These are phyloP conservation scores for Scutellaria minor DNA, from an alignment of 257 asterid genomes.

Conservation along the genomic window DNA sequence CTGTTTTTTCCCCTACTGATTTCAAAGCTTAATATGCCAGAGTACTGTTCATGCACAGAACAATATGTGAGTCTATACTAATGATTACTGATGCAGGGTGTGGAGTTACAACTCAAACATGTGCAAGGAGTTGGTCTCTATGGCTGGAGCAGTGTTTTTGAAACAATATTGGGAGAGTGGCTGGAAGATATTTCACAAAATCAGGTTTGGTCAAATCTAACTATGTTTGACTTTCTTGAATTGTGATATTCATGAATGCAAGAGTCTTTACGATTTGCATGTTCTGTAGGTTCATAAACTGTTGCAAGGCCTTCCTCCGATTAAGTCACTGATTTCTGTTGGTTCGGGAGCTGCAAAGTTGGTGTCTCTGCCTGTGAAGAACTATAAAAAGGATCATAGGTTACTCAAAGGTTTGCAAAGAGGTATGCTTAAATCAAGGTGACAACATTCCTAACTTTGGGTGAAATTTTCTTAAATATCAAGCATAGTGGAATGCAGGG, in stretches of 20 bases:
- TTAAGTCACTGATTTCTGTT: slow-evolving; percentile 89
- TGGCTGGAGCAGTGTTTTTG: slow-evolving; percentile 86
- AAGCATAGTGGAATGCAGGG: too few species aligned
- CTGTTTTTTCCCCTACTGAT: too few species aligned
- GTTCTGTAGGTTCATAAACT: slow-evolving; percentile 73
- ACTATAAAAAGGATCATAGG: slow-evolving; percentile 80
- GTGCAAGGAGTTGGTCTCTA: slow-evolving; percentile 88
- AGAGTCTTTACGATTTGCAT: slow-evolving; percentile 30
- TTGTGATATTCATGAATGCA: slow-evolving; percentile 36
- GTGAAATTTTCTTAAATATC: too few species aligned
- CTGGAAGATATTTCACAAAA: slow-evolving; percentile 95
- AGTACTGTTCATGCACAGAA: slow-evolving; percentile 13
- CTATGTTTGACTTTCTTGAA: slow-evolving; percentile 29
- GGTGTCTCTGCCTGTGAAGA: slow-evolving; percentile 83
- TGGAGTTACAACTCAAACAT: slow-evolving; percentile 87
- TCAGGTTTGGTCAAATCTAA: slow-evolving; percentile 61
- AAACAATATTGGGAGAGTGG: slow-evolving; percentile 91
- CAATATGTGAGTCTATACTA: slow-evolving; percentile 20
- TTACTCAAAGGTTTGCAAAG: slow-evolving; percentile 97
- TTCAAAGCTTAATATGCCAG: slow-evolving; percentile 7
- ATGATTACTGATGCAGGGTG: slow-evolving; percentile 65
- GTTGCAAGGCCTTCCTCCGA: slow-evolving; percentile 96
- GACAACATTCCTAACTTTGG: too few species aligned
- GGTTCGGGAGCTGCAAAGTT: slow-evolving; percentile 98
- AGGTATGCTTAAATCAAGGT: slow-evolving; percentile 50